Conservation (phyloP, 2,329 filamentous ascomycete genomes). For the Xylariaceae sp. region DNA sequence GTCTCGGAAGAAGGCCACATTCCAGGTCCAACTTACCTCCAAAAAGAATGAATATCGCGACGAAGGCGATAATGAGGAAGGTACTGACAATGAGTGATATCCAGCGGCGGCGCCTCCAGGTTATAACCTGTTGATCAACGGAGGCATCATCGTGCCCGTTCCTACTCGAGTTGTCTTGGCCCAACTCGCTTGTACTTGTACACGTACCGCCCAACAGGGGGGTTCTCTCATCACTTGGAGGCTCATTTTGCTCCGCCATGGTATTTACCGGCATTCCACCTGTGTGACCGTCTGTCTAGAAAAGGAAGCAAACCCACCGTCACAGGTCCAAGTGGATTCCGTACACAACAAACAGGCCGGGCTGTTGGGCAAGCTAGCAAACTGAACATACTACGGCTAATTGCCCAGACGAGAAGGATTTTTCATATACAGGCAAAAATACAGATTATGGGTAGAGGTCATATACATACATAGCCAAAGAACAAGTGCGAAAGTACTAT, state of each 20-base stretch:
- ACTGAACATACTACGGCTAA: neutral
- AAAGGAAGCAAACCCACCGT: neutral
- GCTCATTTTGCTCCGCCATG: neutral
- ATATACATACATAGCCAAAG: too few species aligned
- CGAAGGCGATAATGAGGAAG: constrained; percentile 34
- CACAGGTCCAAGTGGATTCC: neutral
- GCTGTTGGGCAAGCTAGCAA: neutral
- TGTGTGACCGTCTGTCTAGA: neutral
- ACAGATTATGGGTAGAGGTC: too few species aligned
- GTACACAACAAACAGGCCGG: neutral
- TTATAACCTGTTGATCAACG: constrained; percentile 22
- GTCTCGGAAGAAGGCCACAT: neutral
- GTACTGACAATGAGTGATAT: constrained; percentile 34
- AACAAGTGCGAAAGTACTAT: too few species aligned
- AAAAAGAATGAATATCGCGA: constrained; percentile 35
- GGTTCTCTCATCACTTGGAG: constrained; percentile 23
- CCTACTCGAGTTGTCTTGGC: constrained; percentile 6
- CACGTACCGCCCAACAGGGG: constrained; percentile 29
- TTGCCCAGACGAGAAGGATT: neutral
- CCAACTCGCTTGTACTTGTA: constrained; percentile 7
- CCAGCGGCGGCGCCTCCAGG: constrained; percentile 35
- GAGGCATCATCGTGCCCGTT: constrained; percentile 8
- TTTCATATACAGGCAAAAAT: neutral
- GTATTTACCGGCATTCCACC: too few species aligned
- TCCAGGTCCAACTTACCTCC: constrained; percentile 34